Conservation (phyloP, 208 protist genomes). For the Wallacemonas sp. region DNA sequence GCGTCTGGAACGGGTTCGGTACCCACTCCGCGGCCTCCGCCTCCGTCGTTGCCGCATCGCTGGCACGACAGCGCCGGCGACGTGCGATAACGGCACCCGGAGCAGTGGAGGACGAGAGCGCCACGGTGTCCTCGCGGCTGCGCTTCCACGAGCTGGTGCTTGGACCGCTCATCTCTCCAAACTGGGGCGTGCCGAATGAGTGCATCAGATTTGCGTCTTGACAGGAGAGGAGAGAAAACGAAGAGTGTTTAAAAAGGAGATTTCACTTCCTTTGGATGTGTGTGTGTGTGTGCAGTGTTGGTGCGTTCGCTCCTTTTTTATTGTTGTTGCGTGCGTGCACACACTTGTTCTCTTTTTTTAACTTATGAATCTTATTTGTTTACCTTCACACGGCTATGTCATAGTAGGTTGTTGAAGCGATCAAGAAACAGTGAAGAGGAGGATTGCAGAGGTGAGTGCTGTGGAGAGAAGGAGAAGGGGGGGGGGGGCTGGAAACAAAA, state of each 20-base stretch:
- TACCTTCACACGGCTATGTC: too few relatives aligned
- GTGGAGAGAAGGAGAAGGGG: too few relatives aligned
- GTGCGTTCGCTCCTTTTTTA: too few relatives aligned
- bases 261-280: background rate
- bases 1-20: constrained; percentile 6
- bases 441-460: too few relatives aligned
- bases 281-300: too few relatives aligned
- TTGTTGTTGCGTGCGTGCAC: too few relatives aligned
- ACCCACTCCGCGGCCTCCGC: background rate
- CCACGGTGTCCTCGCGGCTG: constrained; percentile 2
- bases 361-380: too few relatives aligned
- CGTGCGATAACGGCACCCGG: background rate
- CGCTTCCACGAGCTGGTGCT: background rate
- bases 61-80: background rate
- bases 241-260: background rate
- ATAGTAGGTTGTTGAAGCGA: too few relatives aligned
- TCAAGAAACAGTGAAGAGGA: too few relatives aligned
- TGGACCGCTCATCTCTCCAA: constrained; percentile 32
- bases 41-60: background rate
- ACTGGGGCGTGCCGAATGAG: constrained; percentile 1
- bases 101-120: background rate
- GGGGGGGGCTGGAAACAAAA: too few relatives aligned
- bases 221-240: constrained; percentile 1
- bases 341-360: too few relatives aligned
- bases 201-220: background rate